These are phyloP conservation scores for Friedmanniomyces simplex DNA, from an alignment of 495 filamentous ascomycete genomes.

Conservation along the genomic window DNA sequence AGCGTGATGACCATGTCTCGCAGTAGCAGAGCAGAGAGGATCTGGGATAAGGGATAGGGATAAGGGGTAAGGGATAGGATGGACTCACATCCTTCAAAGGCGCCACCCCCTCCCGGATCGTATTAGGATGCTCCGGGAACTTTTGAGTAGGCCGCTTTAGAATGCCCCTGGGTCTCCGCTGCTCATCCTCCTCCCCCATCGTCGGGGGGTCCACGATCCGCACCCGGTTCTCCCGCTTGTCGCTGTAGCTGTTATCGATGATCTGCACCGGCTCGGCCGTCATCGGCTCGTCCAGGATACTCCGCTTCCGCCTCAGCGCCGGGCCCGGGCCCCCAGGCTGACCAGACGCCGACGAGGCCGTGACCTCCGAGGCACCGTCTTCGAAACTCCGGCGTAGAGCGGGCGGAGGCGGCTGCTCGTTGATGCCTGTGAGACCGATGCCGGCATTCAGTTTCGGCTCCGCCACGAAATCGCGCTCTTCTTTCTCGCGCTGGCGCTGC, in stretches of 20 bases:
- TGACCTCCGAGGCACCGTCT: slow-evolving; percentile 1
- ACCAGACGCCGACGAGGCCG: background rate
- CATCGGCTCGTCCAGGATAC: slow-evolving; percentile 20
- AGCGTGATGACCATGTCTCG: too few species aligned
- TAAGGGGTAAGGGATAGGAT: background rate
- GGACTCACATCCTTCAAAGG: slow-evolving; percentile 57
- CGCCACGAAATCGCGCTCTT: background rate
- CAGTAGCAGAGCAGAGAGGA: too few species aligned
- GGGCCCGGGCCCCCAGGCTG: slow-evolving; percentile 1
- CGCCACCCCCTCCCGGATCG: slow-evolving; percentile 78
- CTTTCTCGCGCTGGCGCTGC: slow-evolving; percentile 15
- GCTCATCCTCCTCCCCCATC: slow-evolving; percentile 27
- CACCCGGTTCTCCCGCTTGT: slow-evolving; percentile 24
- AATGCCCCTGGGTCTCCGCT: slow-evolving; percentile 51
- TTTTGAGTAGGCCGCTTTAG: slow-evolving; percentile 60
- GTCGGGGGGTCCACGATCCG: slow-evolving; percentile 32
- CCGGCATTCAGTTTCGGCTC: slow-evolving; percentile 12
- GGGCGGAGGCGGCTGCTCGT: slow-evolving; percentile 4
- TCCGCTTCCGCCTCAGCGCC: slow-evolving; percentile 10
- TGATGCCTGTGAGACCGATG: background rate
- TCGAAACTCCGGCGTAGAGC: slow-evolving; percentile 5
- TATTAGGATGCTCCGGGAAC: slow-evolving; percentile 69
- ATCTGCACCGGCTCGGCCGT: slow-evolving; percentile 18
- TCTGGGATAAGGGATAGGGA: too few species aligned
- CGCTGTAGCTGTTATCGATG: slow-evolving; percentile 20